Evolutionary conservation across 2,329 filamentous ascomycete genomes (phyloP), one percentile per base, ranked within the genome.

Genomic region (Paraconiothyrium sp.): DNA sequence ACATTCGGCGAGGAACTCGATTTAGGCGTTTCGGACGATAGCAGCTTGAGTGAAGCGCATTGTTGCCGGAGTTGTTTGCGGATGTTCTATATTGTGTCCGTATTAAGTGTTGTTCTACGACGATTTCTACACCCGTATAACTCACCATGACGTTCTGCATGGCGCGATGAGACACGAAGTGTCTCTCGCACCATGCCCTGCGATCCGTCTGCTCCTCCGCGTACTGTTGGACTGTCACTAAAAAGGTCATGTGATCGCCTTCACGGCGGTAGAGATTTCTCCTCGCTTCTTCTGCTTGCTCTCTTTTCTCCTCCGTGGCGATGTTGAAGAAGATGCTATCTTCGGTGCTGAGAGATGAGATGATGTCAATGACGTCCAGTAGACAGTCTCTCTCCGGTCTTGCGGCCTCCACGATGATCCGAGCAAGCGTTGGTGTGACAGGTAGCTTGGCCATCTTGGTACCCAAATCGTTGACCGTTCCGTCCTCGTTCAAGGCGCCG

Each of bases 281-380:
- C 16, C 88, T 80, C 1, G 86, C 85, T 51, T 79, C 78, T 57
- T 86, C 83, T 1, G 86, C 87, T 64, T 85, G 81, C 70, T 89
- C 86, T 65, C 86, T 86, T 63, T 83, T 85, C 67, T 89, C 86
- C 67, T 89, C 87, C 0, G 85, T 86, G 2, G 83, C 83, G 4
- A 85, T 80, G 62, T 87, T 86, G 4, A 89, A 75, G 72, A 89
- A 90, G 34, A 90, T 84, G 67, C 32, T 61, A 48, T 85, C 88
- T 70, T 90, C 88, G 0, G 89, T 87, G 63, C 85, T 88, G n/a
- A 90, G 80, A 48, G 85, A 86, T 0, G 88, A 86, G 54, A 90
- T 91, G 58, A 97, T 90, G 72, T 98, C 95, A 65, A 99, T 94
- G 4, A 89, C 89, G 67, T 97, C 93, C 0, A 90, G 78, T 1